phyloP scores from a whole-genome alignment of 2,329 filamentous ascomycete species.

The Fusarium udum region DNA sequence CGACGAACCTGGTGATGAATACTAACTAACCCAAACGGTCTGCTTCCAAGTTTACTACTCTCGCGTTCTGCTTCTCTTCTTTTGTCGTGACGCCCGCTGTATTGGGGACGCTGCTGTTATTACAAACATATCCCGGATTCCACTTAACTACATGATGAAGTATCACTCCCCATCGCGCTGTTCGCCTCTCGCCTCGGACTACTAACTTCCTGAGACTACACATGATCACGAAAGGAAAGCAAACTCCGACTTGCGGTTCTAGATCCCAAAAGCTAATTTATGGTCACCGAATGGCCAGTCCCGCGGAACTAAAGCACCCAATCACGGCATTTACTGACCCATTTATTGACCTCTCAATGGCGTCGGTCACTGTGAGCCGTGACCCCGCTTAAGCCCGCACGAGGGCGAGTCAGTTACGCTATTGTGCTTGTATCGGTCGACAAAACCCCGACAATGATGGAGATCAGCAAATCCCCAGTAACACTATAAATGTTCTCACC shows the following conservation, averaged over 20 bases:
- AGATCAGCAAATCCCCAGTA: background rate
- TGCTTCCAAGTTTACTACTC: too few species aligned
- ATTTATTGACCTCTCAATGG: background rate
- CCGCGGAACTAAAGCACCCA: background rate
- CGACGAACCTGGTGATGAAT: background rate
- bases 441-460: background rate
- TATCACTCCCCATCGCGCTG: too few species aligned
- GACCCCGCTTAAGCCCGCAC: background rate
- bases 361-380: background rate
- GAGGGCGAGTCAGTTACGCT: background rate
- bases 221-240: background rate
- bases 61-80: background rate
- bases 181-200: too few species aligned
- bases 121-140: background rate
- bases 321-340: background rate
- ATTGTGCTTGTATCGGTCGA: background rate
- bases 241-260: background rate
- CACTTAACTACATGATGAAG: too few species aligned
- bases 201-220: background rate
- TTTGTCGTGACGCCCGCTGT: fast-evolving
- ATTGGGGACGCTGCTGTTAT: background rate
- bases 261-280: background rate
- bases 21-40: background rate
- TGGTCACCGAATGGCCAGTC: too few species aligned
- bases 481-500: background rate